Evolutionary conservation across 352 stramenopile species (phyloP).

Genomic region (Pseudoperonospora humuli): DNA sequence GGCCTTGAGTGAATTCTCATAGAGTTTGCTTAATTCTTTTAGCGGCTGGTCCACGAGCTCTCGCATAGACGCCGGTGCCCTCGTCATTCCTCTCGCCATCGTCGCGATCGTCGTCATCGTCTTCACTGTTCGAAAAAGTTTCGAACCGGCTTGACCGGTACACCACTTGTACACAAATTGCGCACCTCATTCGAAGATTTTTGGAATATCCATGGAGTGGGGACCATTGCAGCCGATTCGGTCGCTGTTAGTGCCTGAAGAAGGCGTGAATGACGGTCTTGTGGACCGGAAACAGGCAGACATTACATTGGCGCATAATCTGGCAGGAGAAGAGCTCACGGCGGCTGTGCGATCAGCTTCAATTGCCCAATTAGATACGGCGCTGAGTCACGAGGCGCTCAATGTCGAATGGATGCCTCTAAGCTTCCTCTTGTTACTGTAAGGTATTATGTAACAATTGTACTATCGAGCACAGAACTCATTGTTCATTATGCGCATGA

Average conservation of each 20-base stretch:
- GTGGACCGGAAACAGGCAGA: slow-evolving; percentile 48
- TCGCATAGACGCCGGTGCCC: slow-evolving; percentile 11
- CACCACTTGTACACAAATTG: not conserved
- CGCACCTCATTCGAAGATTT: not conserved
- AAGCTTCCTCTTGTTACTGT: slow-evolving; percentile 42
- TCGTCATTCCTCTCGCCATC: not conserved
- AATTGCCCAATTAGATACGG: slow-evolving; percentile 50
- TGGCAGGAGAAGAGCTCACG: slow-evolving; percentile 40
- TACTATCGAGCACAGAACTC: too few species aligned
- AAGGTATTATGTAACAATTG: slow-evolving; percentile 2
- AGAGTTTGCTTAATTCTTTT: slow-evolving; percentile 29
- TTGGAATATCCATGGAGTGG: slow-evolving; percentile 29
- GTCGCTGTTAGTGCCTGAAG: slow-evolving; percentile 31
- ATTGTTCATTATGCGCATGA: not conserved
- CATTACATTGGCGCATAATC: slow-evolving; percentile 27
- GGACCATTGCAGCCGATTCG: slow-evolving; percentile 46
- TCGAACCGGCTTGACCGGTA: not conserved
- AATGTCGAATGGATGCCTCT: slow-evolving; percentile 42
- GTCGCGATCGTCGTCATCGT: slow-evolving; percentile 2
- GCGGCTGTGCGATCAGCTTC: slow-evolving; percentile 39
- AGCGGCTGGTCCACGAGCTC: slow-evolving; percentile 34
- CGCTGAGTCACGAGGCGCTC: slow-evolving; percentile 43
- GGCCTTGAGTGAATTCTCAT: slow-evolving; percentile 52
- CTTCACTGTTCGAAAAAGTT: too few species aligned
- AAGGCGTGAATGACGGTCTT: slow-evolving; percentile 26